Evolutionary conservation across 306 rosid species (phyloP), one percentile per base, ranked within the genome.

Genomic region (Albizia julibrissin): DNA sequence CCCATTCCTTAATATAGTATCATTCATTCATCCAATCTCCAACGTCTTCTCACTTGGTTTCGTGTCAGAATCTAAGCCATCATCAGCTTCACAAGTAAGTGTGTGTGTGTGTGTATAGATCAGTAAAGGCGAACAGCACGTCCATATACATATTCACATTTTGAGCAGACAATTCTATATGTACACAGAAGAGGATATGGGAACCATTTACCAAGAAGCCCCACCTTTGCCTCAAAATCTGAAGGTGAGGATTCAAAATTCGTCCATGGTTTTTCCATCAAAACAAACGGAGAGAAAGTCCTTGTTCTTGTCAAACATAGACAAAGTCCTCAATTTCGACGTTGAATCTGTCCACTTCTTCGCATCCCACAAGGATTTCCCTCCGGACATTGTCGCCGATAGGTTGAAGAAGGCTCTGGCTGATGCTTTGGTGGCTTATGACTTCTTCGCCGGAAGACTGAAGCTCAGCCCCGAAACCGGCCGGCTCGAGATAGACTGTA

Each of bases 281-380:
- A 83, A 85, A 79, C 73, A 80, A 82, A 88, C 86, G 0, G 52
- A 88, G 76, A 90, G 70, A 54, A 87, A 68, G 59, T 33, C 89
- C 26, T 18, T 94, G 78, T 94, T 94, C 92, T 80, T 94, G 50
- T 89, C 98, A 5, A 94, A 92, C 89, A 94, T 94, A 56, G 98
- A 94, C 83, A 88, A 85, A 80, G 91, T 87, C 46, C 92, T 94
- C 39, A 90, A 87, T 64, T 94, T 92, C 56, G 85, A 86, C 9
- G 95, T 94, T 2, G 89, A 90, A 34, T 86, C 95, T 6, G 82
- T 94, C 50, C 97, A 92, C 67, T 92, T 94, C 77, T 94, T 94
- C 15, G 74, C 24, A 2, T 50, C 90, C 56, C 85, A 88, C 80
- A 70, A 80, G 11, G 91, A 90, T 2, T 90, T 88, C 59, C 84